Evolutionary conservation across 495 filamentous ascomycete species (phyloP).

Genomic region (Pseudoneurospora amorphoporcata): DNA sequence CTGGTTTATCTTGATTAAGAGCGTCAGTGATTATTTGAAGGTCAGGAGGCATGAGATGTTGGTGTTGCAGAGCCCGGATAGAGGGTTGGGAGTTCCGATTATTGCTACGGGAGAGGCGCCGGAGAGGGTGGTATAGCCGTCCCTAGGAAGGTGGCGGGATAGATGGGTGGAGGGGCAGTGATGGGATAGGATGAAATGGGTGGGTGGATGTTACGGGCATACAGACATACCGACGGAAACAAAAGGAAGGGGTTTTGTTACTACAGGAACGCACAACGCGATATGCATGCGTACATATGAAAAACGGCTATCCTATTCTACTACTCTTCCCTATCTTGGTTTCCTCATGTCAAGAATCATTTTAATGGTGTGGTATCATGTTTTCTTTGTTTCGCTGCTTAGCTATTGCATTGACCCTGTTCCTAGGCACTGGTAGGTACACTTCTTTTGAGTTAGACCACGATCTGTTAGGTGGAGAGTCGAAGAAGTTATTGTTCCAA

Average conservation of each 20-base stretch:
- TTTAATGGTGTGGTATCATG: background rate
- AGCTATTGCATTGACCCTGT: too few species aligned
- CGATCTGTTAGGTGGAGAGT: background rate
- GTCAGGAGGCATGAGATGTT: constrained; percentile 85
- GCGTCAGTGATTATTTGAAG: constrained; percentile 78
- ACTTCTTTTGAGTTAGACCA: background rate
- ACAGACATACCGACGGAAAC: background rate
- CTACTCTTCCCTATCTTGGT: background rate
- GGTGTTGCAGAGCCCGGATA: constrained; percentile 86
- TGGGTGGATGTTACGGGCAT: background rate
- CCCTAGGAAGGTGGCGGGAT: background rate
- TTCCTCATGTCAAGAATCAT: background rate
- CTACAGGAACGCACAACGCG: background rate
- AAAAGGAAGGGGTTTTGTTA: background rate
- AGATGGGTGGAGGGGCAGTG: background rate
- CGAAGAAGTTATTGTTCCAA: background rate
- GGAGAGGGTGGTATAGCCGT: constrained; percentile 64
- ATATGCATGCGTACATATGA: background rate
- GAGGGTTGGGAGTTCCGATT: constrained; percentile 75
- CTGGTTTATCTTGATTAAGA: constrained; percentile 91
- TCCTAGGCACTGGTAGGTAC: background rate
- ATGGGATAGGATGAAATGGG: background rate
- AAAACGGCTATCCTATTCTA: background rate
- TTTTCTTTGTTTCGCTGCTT: too few species aligned
- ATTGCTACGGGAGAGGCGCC: constrained; percentile 80